Evolutionary conservation across 257 asterid species (phyloP), one percentile per base, ranked within the genome.

Genomic region (Solanum corneliomulleri): DNA sequence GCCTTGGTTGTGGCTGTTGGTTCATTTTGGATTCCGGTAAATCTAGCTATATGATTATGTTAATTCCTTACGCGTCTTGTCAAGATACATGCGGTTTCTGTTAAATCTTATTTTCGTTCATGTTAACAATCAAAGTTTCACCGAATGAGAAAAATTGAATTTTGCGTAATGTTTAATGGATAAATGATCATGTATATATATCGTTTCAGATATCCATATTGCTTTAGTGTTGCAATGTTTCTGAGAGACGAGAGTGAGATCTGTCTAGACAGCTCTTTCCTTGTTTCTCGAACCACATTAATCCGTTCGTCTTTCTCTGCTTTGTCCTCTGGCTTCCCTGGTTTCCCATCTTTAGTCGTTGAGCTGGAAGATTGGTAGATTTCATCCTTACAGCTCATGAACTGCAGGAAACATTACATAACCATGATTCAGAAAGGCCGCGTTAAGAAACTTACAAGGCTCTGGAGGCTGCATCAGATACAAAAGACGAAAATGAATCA

Each of bases 371-470:
- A 27, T 7, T 7, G 1, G 9, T 25, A 78, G 14, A 78, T 42
- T 78, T 44, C 64, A 44, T 45, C 16, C 15, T 14, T n/a, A 8
- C 64, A 45, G 39, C 9, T 45, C 39, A 78, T 78, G 84, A 16
- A n/a, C 21, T 89, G 89, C 92, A 95, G 99, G 99, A 96, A 94
- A 94, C 99, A 44, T 74, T 96, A 86, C 99, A 96, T 89, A 47
- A 20, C 60, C 99, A 95, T 86, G 83, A 72, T 77, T 83, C 91
- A 42, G 89, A 88, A 49, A 86, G 35, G 21, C 52, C 86, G 29
- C 86, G 6, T 82, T 87, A 88, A 76, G 89, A 82, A 44, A 56
- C 85, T 29, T 68, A 75, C 86, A 88, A 88, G 84, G 85, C 86
- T 75, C 52, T 82, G 84, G 94, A 92, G 69, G 93, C 88, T n/a